Conservation (phyloP, 2,329 filamentous ascomycete species). For the Fusarium sp. region DNA sequence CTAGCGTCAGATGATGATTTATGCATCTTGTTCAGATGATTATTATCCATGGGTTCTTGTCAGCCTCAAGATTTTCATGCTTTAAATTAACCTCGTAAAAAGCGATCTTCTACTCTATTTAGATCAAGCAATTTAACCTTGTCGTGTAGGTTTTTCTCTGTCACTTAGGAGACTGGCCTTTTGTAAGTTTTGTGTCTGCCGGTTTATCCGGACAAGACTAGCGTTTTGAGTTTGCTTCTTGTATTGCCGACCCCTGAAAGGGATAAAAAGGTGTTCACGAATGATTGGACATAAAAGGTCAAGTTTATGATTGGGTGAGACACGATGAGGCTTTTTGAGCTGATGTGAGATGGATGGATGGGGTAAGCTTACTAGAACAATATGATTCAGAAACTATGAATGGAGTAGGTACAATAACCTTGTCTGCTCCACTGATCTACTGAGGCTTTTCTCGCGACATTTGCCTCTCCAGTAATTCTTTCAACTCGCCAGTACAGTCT, state of each 20-base stretch:
- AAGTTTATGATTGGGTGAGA: neutral
- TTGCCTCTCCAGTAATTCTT: neutral
- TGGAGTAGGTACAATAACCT: neutral
- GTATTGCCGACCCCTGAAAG: neutral
- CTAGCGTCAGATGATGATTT: neutral
- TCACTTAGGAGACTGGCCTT: no score
- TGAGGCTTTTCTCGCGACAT: neutral
- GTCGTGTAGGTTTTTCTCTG: neutral
- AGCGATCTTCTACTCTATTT: neutral
- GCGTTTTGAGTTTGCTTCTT: neutral
- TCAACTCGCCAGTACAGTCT: conserved; percentile 17
- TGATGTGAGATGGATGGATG: neutral
- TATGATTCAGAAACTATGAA: neutral
- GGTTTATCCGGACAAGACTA: neutral
- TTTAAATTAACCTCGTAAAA: conserved; percentile 4
- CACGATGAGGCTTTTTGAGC: neutral
- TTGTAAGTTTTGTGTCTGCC: neutral
- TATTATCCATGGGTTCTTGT: neutral
- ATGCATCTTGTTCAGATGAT: neutral
- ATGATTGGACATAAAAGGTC: neutral
- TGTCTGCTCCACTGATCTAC: neutral
- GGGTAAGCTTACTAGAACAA: neutral
- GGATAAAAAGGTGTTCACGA: neutral
- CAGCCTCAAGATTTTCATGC: neutral
- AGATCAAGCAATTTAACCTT: neutral